Conservation (phyloP, 1,284 basidiomycete genomes). For the Ganoderma boninense region DNA sequence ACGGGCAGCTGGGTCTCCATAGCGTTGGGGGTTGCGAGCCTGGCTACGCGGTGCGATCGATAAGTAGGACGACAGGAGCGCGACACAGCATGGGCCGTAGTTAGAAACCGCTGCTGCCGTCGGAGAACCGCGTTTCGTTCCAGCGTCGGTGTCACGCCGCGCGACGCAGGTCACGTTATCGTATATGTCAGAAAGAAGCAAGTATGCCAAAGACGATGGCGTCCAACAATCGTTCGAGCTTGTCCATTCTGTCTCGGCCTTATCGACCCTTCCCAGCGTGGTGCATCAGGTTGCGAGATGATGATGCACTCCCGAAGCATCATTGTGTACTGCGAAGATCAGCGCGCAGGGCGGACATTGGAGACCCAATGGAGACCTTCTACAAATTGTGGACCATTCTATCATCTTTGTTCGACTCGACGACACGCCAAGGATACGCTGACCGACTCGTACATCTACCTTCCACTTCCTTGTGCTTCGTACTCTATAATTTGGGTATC, state of each 20-base stretch:
- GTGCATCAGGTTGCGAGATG: conserved; percentile 2
- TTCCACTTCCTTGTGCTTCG: neutral
- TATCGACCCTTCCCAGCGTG: conserved; percentile 2
- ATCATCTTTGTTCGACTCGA: neutral
- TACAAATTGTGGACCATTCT: neutral
- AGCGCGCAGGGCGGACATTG: neutral
- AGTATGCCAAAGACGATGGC: neutral
- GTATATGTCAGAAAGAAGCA: conserved; percentile 1
- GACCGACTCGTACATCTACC: neutral
- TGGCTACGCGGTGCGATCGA: neutral
- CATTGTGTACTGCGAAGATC: neutral
- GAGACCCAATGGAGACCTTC: neutral
- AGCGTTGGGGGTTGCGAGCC: neutral
- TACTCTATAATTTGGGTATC: neutral
- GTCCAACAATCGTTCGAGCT: conserved; percentile 1
- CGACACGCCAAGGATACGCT: neutral
- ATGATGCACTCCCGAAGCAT: neutral
- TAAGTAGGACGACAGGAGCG: neutral
- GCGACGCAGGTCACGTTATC: neutral
- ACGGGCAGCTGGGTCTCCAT: neutral
- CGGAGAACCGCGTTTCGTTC: neutral
- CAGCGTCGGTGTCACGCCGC: neutral
- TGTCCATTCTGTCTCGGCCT: neutral
- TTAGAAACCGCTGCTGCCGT: neutral
- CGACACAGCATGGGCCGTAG: neutral